phyloP scores from a whole-genome alignment of 768 basidiomycete genomes.

The Pulveroboletus sp. region DNA sequence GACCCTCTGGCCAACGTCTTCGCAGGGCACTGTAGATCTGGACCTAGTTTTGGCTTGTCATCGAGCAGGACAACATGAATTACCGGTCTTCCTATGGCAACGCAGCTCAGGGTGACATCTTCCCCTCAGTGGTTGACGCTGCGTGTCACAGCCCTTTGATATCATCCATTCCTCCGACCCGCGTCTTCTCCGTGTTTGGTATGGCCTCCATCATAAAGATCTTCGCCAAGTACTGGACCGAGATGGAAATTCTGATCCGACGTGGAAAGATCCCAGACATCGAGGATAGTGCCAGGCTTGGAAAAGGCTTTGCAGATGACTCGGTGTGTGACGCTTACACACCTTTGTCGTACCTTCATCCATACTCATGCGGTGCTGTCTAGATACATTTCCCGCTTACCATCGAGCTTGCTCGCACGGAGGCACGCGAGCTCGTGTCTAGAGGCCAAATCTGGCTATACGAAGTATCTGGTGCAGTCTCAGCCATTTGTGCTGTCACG shows the following conservation, averaged over 20 bases:
- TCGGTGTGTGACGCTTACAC: conserved; percentile 37
- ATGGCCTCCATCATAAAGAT: conserved; percentile 37
- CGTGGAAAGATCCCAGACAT: conserved; percentile 38
- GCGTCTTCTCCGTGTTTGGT: conserved; percentile 53
- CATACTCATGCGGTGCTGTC: conserved; percentile 3
- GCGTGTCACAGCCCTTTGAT: conserved; percentile 38
- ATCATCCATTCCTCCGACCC: conserved; percentile 36
- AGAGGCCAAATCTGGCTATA: conserved; percentile 53
- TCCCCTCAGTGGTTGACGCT: conserved; percentile 29
- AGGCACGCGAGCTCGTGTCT: conserved; percentile 45
- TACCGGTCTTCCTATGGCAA: conserved; percentile 52
- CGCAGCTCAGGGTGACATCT: conserved; percentile 25
- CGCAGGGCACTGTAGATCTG: conserved; percentile 31
- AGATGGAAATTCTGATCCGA: conserved; percentile 37
- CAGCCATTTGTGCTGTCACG: conserved; percentile 55
- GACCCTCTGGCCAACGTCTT: conserved; percentile 41
- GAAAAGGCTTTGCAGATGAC: conserved; percentile 49
- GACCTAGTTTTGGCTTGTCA: conserved; percentile 48
- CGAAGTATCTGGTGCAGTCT: conserved; percentile 38
- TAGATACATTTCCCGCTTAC: conserved; percentile 46
- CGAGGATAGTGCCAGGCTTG: conserved; percentile 39
- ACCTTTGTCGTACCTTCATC: neutral
- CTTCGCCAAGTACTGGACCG: conserved; percentile 45
- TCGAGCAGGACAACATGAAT: conserved; percentile 39
- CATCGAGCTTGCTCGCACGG: conserved; percentile 36